Evolutionary conservation across 192 early-diverging fungal species (phyloP), one percentile per base, ranked within the genome.

Genomic region (Coemansia furcata): DNA sequence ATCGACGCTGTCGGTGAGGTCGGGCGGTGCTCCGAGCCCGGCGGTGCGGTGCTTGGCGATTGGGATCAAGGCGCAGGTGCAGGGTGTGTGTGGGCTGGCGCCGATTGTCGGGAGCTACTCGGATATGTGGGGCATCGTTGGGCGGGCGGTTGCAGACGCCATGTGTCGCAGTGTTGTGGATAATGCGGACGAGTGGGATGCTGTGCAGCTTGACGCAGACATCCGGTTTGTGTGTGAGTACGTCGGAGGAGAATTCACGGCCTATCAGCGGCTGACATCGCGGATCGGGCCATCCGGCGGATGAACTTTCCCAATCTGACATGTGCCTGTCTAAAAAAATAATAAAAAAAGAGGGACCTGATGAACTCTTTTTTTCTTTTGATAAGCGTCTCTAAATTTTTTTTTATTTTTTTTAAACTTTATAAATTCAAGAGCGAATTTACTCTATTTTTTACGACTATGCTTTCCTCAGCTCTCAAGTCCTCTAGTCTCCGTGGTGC

Each of bases 41-140:
- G 60, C 59, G 0, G 67, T 66, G 29, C 73, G 66, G 0, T 9
- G 58, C 17, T 64, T 80, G 39, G 63, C 49, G 1, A 46, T 68
- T 19, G 59, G 29, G 60, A 54, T 72, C n/a, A 36, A 43, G 39
- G 66, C 67, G 66, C 78, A 63, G 42, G 32, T 72, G 32, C 78
- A 80, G 73, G 70, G 73, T 1, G 78, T 80, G 35, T 47, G 59
- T 11, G 78, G 78, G 8, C 70, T 80, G 26, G 42, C 67, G 15
- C 21, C 40, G 60, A 42, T 75, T 33, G 26, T 35, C 6, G 47
- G 6, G 14, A 33, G 37, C 14, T 8, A 33, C 21, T 33, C 29
- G 8, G 52, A 36, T 26, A 36, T 55, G 54, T 21, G 33, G 63
- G 19, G 9, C 6, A 8, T 37, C 46, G 55, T 72, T 19, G 49